Percentiles rank a stretch among this genome's conserved stretches.
Conservation (phyloP, 1,284 basidiomycete genomes). For the Tilletia horrida region DNA sequence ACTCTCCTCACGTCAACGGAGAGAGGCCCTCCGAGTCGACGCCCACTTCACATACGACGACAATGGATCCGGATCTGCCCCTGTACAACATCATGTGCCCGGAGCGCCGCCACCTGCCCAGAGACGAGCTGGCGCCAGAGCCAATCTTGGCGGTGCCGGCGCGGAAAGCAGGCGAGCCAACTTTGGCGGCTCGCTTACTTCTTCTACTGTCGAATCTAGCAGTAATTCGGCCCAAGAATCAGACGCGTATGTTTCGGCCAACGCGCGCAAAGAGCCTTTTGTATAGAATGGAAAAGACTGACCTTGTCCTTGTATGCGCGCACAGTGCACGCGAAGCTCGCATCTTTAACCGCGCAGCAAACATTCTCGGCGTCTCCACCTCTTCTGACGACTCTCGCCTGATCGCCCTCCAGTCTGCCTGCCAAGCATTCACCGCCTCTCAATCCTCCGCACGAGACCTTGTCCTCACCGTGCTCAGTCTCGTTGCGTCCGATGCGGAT, state of each 20-base stretch:
- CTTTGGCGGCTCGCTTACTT: conserved; percentile 11
- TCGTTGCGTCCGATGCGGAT: conserved; percentile 10
- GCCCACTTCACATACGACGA: conserved; percentile 76
- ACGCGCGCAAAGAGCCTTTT: background rate
- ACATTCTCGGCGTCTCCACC: conserved; percentile 1
- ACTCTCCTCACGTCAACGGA: conserved; percentile 73
- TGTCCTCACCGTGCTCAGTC: conserved; percentile 7
- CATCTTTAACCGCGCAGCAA: conserved; percentile 3
- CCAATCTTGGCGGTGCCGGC: background rate
- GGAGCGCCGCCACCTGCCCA: background rate
- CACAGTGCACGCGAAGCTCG: conserved; percentile 3
- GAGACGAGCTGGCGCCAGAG: background rate
- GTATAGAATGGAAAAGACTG: background rate
- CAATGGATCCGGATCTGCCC: conserved; percentile 35
- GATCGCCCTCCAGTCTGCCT: conserved; percentile 2
- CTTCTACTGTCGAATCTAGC: too few relatives aligned
- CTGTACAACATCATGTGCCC: conserved; percentile 22
- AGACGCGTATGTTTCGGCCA: too few relatives aligned
- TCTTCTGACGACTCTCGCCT: background rate
- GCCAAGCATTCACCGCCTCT: background rate
- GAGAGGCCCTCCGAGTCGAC: conserved; percentile 72
- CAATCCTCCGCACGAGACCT: conserved; percentile 10
- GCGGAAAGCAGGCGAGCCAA: conserved; percentile 12
- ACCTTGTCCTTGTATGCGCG: background rate
- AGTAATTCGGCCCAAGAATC: too few relatives aligned